Conservation (phyloP, 2,329 filamentous ascomycete genomes). For the Penicillium capsulatum region DNA sequence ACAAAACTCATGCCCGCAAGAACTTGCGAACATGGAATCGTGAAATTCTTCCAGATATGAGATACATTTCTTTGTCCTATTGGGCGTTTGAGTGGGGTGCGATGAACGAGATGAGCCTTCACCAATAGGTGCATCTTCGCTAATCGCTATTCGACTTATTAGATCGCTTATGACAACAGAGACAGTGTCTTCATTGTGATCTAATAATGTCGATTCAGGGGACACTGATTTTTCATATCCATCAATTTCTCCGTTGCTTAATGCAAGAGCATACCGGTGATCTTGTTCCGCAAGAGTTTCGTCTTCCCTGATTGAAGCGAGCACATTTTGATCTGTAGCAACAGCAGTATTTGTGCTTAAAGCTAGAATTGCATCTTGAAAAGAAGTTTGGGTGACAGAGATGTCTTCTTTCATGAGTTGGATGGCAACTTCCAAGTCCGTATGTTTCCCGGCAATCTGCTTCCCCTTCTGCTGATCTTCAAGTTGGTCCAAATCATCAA, state of each 20-base stretch:
- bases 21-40: not conserved
- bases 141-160: constrained; percentile 1
- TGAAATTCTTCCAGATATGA: constrained; percentile 2
- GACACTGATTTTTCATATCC: too few species aligned
- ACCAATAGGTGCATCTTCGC: not conserved
- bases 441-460: constrained; percentile 1
- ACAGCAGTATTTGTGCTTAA: constrained; percentile 9
- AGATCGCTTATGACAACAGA: constrained; percentile 4
- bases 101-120: constrained; percentile 1
- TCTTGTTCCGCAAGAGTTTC: constrained; percentile 9
- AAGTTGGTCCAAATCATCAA: constrained; percentile 4
- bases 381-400: not conserved
- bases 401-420: constrained; percentile 5
- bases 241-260: too few species aligned
- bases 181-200: constrained; percentile 1
- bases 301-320: constrained; percentile 1
- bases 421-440: constrained; percentile 11
- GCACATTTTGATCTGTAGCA: constrained; percentile 8
- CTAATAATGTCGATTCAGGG: too few species aligned
- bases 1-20: constrained; percentile 2
- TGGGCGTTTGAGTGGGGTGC: not conserved
- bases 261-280: constrained; percentile 5
- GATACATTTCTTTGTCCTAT: constrained; percentile 4
- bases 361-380: constrained; percentile 6
- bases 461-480: constrained; percentile 9